These are phyloP conservation scores for Limtongia smithiae DNA, from an alignment of 805 yeast genomes.

Conservation along the genomic window DNA sequence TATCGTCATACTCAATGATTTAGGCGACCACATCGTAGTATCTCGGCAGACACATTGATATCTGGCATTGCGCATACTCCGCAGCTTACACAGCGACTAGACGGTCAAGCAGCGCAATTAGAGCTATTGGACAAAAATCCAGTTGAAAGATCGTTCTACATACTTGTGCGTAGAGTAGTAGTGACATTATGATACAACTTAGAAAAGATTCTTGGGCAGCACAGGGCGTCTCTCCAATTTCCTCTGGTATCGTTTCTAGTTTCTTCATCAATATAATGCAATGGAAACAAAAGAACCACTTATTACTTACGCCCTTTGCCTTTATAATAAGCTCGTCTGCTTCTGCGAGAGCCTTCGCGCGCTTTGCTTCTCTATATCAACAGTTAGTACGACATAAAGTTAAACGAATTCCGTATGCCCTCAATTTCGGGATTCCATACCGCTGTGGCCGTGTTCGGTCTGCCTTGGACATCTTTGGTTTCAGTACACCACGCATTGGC, in stretches of 20 bases:
- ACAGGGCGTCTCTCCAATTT: slow-evolving; percentile 6
- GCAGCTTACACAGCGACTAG: too few species aligned
- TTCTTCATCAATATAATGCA: not conserved
- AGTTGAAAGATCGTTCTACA: too few species aligned
- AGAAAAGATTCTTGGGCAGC: slow-evolving; percentile 23
- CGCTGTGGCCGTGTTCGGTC: slow-evolving; percentile 9
- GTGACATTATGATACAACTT: too few species aligned
- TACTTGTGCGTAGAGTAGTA: too few species aligned
- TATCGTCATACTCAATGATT: too few species aligned
- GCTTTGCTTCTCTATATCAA: slow-evolving; percentile 12
- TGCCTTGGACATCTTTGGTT: slow-evolving; percentile 16
- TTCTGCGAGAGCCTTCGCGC: slow-evolving; percentile 16
- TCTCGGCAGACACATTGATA: too few species aligned
- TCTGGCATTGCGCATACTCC: too few species aligned
- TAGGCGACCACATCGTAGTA: too few species aligned
- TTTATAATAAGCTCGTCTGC: slow-evolving; percentile 17
- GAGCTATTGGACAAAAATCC: too few species aligned
- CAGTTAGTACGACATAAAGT: not conserved
- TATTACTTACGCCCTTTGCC: slow-evolving; percentile 21
- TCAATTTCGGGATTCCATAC: slow-evolving; percentile 1
- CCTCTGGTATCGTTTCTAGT: slow-evolving; percentile 12
- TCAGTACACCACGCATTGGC: slow-evolving; percentile 19
- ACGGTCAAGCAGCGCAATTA: too few species aligned
- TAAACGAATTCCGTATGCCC: not conserved
- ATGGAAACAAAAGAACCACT: not conserved